Evolutionary conservation across 805 yeast genomes (phyloP).

Genomic region (Monosporozyma aerobia): DNA sequence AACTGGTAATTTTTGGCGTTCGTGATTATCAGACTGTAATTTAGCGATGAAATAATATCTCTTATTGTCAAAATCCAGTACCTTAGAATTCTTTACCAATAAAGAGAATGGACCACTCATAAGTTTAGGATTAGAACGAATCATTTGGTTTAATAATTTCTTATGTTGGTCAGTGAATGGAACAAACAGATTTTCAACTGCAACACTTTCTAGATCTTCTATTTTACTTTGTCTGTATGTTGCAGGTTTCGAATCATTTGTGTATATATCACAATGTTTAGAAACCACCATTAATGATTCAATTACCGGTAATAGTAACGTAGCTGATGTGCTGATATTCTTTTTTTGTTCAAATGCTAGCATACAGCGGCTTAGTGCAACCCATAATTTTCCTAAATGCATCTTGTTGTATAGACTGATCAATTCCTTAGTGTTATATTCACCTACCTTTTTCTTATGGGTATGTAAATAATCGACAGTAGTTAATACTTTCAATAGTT

Average conservation of each 20-base stretch:
- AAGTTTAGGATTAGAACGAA: slow-evolving; percentile 78
- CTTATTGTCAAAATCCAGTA: slow-evolving; percentile 91
- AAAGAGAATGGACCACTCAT: slow-evolving; percentile 95
- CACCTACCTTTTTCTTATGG: slow-evolving; percentile 18
- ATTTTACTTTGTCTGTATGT: slow-evolving; percentile 52
- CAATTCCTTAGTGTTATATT: slow-evolving; percentile 35
- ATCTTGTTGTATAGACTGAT: slow-evolving; percentile 56
- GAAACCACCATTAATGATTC: slow-evolving; percentile 96
- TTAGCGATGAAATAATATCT: slow-evolving; percentile 73
- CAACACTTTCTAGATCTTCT: slow-evolving; percentile 62
- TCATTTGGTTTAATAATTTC: slow-evolving; percentile 83
- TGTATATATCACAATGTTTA: slow-evolving; percentile 53
- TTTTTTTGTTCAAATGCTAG: slow-evolving; percentile 51
- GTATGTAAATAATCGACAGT: slow-evolving; percentile 79
- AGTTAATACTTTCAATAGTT: slow-evolving; percentile 73
- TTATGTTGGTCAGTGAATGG: slow-evolving; percentile 84
- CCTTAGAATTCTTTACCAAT: slow-evolving; percentile 78
- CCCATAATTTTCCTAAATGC: slow-evolving; percentile 76
- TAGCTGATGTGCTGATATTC: slow-evolving; percentile 55
- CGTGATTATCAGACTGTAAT: slow-evolving; percentile 43
- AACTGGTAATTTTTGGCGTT: slow-evolving; percentile 45
- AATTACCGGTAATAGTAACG: slow-evolving; percentile 74
- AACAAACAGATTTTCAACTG: slow-evolving; percentile 70
- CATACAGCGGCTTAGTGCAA: slow-evolving; percentile 66
- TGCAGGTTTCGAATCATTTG: slow-evolving; percentile 37